phyloP scores from a whole-genome alignment of 257 asterid genomes.

The Handroanthus guayacan region DNA sequence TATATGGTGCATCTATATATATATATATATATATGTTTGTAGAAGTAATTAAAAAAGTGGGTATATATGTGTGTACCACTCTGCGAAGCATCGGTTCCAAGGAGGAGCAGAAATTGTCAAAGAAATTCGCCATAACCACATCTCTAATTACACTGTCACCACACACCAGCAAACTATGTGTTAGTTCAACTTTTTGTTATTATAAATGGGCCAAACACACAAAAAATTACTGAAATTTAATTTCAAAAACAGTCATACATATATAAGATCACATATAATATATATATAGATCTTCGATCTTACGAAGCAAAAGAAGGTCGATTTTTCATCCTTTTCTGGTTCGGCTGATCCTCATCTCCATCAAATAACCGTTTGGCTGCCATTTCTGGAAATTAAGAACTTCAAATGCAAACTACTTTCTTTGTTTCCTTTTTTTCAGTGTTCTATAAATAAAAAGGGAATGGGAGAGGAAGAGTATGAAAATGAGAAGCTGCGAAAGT shows the following conservation, averaged over 20 bases:
- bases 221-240: not conserved
- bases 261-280: not conserved
- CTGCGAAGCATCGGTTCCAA: constrained; percentile 78
- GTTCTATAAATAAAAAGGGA: not conserved
- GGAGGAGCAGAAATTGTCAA: constrained; percentile 60
- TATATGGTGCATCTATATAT: not conserved
- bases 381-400: constrained; percentile 38
- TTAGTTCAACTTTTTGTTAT: not conserved
- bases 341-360: constrained; percentile 47
- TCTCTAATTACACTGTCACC: constrained; percentile 62
- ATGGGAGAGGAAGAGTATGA: not conserved
- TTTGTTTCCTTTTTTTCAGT: not conserved
- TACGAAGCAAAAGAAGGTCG: constrained; percentile 70
- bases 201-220: not conserved
- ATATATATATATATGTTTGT: not conserved
- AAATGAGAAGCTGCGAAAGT: not conserved
- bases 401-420: not conserved
- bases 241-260: not conserved
- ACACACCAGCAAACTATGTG: not conserved
- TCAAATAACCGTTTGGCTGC: constrained; percentile 61
- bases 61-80: constrained; percentile 53
- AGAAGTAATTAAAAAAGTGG: not conserved
- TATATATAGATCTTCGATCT: constrained; percentile 19
- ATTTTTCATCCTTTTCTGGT: constrained; percentile 54
- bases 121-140: constrained; percentile 60